phyloP scores from a whole-genome alignment of 495 filamentous ascomycete genomes.

The Thermothielavioides terrestris region DNA sequence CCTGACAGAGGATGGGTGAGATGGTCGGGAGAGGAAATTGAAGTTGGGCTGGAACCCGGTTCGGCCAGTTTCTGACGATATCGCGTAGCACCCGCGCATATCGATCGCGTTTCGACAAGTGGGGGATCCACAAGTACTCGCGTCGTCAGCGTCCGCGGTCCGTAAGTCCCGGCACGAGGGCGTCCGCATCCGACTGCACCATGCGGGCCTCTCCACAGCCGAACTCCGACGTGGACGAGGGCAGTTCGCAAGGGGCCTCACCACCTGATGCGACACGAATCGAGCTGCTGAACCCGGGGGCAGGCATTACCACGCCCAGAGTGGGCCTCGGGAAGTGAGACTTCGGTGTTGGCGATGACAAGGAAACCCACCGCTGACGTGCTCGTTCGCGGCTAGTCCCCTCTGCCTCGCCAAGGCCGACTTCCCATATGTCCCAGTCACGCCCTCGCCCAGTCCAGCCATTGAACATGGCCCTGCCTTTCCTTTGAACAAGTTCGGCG shows the following conservation, averaged over 20 bases:
- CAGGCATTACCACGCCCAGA: neutral
- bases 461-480: neutral
- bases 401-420: neutral
- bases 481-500: neutral
- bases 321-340: neutral
- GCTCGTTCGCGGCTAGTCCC: neutral
- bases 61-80: neutral
- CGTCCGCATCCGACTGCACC: slow-evolving; percentile 4
- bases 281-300: neutral
- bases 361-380: neutral
- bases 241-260: neutral
- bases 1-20: too few species aligned
- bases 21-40: too few species aligned
- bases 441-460: neutral
- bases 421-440: neutral
- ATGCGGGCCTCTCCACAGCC: neutral
- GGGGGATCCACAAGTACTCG: slow-evolving; percentile 40
- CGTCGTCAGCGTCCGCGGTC: slow-evolving; percentile 24
- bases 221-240: neutral
- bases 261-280: neutral
- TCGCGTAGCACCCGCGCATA: slow-evolving; percentile 32
- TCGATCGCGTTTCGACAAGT: slow-evolving; percentile 36
- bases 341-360: neutral
- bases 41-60: neutral
- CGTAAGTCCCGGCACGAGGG: neutral